A percentile compares a stretch with the other conserved stretches of the same genome.
These are phyloP conservation scores for Scytalidium lignicola DNA, from an alignment of 2,329 filamentous ascomycete species.

Conservation along the genomic window DNA sequence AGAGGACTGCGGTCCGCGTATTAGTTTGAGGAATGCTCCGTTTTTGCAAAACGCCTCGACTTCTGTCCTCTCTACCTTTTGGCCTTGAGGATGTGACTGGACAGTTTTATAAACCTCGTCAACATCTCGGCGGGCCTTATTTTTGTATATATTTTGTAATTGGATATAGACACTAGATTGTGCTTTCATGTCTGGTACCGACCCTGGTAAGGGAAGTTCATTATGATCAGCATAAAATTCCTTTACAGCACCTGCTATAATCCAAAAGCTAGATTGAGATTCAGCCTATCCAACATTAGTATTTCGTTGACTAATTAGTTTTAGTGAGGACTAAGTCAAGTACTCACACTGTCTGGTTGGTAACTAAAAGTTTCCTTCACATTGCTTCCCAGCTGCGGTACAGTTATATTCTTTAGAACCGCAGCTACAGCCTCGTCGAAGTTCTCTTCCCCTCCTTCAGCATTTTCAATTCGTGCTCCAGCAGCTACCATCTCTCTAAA, in stretches of 20 bases:
- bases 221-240: slow-evolving; percentile 69
- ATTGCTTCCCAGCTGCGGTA: slow-evolving; percentile 60
- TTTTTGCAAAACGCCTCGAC: slow-evolving; percentile 95
- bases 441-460: slow-evolving; percentile 92
- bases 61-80: slow-evolving; percentile 60
- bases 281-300: slow-evolving; percentile 35
- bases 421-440: slow-evolving; percentile 88
- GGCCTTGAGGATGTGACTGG: slow-evolving; percentile 44
- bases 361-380: slow-evolving; percentile 77
- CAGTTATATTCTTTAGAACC: slow-evolving; percentile 79
- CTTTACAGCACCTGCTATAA: slow-evolving; percentile 75
- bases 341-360: slow-evolving; percentile 46
- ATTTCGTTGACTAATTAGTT: background rate
- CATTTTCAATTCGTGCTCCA: slow-evolving; percentile 63
- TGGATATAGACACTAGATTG: slow-evolving; percentile 84
- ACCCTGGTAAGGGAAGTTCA: slow-evolving; percentile 76
- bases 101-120: slow-evolving; percentile 67
- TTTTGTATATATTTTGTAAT: slow-evolving; percentile 89
- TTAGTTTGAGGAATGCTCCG: slow-evolving; percentile 84
- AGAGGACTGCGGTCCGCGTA: slow-evolving; percentile 42
- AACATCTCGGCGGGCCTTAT: slow-evolving; percentile 74
- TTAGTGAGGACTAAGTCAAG: slow-evolving; percentile 32
- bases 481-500: slow-evolving; percentile 69
- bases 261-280: slow-evolving; percentile 68
- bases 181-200: slow-evolving; percentile 96